Percentiles rank a stretch among this genome's conserved stretches.
phyloP scores from a whole-genome alignment of 1,284 basidiomycete genomes.

The Fereydounia khargensis region DNA sequence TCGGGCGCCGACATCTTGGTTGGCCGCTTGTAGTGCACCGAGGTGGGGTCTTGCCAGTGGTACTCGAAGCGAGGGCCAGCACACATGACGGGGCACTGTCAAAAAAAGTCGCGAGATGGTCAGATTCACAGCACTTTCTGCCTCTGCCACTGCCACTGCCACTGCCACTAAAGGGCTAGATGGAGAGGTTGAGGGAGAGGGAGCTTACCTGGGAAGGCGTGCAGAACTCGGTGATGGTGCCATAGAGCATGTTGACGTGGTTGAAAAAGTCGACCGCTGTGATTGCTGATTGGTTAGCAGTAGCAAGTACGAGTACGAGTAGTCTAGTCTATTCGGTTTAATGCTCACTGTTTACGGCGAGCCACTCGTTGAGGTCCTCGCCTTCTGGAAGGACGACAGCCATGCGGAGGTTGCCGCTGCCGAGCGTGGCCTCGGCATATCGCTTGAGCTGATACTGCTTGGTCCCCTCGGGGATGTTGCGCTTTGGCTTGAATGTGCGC shows the following conservation, averaged over 20 bases:
- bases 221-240: slow-evolving; percentile 56
- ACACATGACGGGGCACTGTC: slow-evolving; percentile 94
- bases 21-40: slow-evolving; percentile 46
- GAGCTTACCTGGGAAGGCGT: slow-evolving; percentile 37
- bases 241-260: slow-evolving; percentile 57
- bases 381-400: slow-evolving; percentile 54
- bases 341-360: slow-evolving; percentile 54
- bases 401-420: slow-evolving; percentile 59
- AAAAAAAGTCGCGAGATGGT: neutral
- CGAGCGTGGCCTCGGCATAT: slow-evolving; percentile 93
- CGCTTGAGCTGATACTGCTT: slow-evolving; percentile 96
- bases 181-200: too few species aligned
- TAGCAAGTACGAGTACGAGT: too few species aligned
- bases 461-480: slow-evolving; percentile 90
- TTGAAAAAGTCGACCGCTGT: slow-evolving; percentile 57
- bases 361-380: slow-evolving; percentile 55
- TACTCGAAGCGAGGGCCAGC: slow-evolving; percentile 96
- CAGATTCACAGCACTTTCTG: too few species aligned
- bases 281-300: too few species aligned
- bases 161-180: too few species aligned
- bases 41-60: slow-evolving; percentile 81
- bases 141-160: too few species aligned
- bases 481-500: slow-evolving; percentile 92
- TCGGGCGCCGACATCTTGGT: slow-evolving; percentile 62
- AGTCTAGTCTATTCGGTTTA: too few species aligned